phyloP scores from a whole-genome alignment of 768 basidiomycete species.

The Russula earlei region DNA sequence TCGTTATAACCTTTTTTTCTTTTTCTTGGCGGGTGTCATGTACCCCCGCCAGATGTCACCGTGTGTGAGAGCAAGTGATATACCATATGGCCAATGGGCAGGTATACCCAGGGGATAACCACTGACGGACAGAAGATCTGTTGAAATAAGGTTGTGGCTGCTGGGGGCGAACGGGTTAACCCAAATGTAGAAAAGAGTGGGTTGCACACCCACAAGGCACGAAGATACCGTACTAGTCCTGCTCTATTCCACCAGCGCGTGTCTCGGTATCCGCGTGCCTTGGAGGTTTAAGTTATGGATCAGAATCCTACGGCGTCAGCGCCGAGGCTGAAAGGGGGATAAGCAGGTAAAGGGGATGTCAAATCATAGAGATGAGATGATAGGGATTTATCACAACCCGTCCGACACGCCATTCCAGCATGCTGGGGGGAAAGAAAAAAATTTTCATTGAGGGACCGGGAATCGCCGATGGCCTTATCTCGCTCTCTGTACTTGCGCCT shows the following conservation, averaged over 20 bases:
- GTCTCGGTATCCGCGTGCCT: neutral
- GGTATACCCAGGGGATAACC: too few relatives aligned
- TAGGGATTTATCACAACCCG: too few relatives aligned
- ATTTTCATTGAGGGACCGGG: neutral
- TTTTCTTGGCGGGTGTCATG: neutral
- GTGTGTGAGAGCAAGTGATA: neutral
- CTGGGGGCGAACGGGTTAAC: neutral
- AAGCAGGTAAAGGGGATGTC: neutral
- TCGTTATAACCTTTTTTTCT: too few relatives aligned
- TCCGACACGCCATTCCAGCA: slow-evolving; percentile 2
- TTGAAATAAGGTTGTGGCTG: too few relatives aligned
- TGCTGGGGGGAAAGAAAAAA: neutral
- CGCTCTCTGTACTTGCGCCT: neutral
- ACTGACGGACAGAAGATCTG: too few relatives aligned
- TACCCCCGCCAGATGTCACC: neutral
- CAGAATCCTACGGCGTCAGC: neutral
- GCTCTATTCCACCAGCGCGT: too few relatives aligned
- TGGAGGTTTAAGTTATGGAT: neutral
- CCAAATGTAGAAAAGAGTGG: neutral
- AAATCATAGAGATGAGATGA: neutral
- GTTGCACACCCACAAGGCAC: neutral
- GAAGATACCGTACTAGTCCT: neutral
- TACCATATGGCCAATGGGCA: too few relatives aligned
- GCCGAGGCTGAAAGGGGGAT: neutral
- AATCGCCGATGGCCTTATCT: neutral